Evolutionary conservation across 495 filamentous ascomycete genomes (phyloP).

Genomic region (Neurospora terricola): DNA sequence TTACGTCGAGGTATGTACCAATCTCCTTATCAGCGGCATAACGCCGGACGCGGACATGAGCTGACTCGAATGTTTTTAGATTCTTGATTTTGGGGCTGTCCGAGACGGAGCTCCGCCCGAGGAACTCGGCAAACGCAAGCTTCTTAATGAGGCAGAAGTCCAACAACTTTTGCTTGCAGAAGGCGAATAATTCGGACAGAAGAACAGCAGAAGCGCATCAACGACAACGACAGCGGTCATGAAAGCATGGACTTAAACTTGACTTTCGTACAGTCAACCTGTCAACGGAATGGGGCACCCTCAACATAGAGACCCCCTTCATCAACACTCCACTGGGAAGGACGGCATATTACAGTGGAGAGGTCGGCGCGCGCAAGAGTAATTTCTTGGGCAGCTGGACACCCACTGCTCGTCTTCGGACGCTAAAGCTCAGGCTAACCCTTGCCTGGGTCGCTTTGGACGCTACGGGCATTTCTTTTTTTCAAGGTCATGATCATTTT

Average conservation of each 20-base stretch:
- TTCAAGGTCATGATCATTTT: neutral
- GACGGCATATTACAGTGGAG: neutral
- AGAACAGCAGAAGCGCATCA: neutral
- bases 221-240: neutral
- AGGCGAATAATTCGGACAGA: constrained; percentile 11
- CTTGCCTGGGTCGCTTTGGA: neutral
- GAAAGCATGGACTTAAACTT: neutral
- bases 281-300: neutral
- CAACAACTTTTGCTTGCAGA: constrained; percentile 35
- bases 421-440: neutral
- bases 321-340: neutral
- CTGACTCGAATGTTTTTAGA: constrained; percentile 32
- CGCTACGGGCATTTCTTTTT: neutral
- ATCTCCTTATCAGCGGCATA: neutral
- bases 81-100: constrained; percentile 84
- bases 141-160: constrained; percentile 56
- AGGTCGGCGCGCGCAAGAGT: neutral
- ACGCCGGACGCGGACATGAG: neutral
- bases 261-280: neutral
- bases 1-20: constrained; percentile 78
- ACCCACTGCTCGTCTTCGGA: neutral
- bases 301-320: neutral
- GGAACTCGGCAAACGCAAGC: constrained; percentile 68
- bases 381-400: neutral
- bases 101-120: constrained; percentile 68